Base-by-base conservation (phyloP, 1,139 yeast genomes). In the Diutina catenulata region DNA sequence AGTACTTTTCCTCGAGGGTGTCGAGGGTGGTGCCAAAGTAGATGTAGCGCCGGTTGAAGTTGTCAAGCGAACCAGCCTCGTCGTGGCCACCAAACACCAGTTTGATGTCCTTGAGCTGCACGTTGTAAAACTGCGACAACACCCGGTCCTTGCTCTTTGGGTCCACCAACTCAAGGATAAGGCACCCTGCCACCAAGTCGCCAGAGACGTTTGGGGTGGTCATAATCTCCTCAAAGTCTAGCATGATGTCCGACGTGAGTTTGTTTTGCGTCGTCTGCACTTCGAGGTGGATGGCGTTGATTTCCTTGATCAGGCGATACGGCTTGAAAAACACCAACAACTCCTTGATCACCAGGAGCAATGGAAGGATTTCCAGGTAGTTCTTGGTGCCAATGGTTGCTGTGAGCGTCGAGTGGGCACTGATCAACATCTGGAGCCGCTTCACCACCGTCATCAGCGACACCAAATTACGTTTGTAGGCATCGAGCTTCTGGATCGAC, bases 61-160 rank as follows among this genome's bases (percentile, higher is more conserved):
- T 91, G 43, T 91, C 98, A 43, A 91, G 60, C 2, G 94, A 80
- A 1, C 96, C 96, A 0, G 98, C 97, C 56, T 88, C 98, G 48
- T 87, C 96, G 15, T 75, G 67, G 22, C 76, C 68, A 40, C 75
- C 72, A 57, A 91, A 91, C 11, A 91, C 84, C 19, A 74, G 63
- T 32, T 72, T 70, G 41, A 91, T 76, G 50, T 88, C 97, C 46
- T 72, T 71, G 40, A 91, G 64, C 45, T 81, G 79, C 31, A 68
- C 64, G 44, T 74, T 74, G 43, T 83, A 73, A 56, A 81, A 84
- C 93, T 94, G 84, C 38, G 70, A 72, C 14, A 78, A 59, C 32
- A 88, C 60, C 47, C 79, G 74, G 38, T 72, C 75, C 44, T 74
- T 75, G 43, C 78, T 70, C 36, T 74, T 68, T 2, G 61, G 55